A percentile compares a stretch with the other conserved stretches of the same genome.
These are phyloP conservation scores for Phaffomyces thermotolerans DNA, from an alignment of 805 yeast genomes.

Conservation along the genomic window DNA sequence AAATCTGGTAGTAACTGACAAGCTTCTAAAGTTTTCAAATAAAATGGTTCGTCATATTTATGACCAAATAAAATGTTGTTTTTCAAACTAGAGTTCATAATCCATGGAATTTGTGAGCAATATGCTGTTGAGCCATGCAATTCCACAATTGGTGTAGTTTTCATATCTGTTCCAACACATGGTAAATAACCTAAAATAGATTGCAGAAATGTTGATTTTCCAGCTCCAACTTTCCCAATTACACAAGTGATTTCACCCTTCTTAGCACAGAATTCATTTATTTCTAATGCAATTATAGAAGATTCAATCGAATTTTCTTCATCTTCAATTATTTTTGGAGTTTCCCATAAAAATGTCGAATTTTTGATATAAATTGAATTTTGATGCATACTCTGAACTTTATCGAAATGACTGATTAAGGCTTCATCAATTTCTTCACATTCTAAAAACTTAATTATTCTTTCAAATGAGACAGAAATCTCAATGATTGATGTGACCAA, in stretches of 20 bases:
- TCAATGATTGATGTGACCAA: conserved; percentile 52
- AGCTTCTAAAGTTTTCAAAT: conserved; percentile 72
- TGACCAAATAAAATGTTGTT: conserved; percentile 91
- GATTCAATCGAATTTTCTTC: conserved; percentile 31
- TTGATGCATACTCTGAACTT: conserved; percentile 12
- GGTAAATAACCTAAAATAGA: conserved; percentile 73
- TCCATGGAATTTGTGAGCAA: conserved; percentile 94
- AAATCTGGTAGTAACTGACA: conserved; percentile 84
- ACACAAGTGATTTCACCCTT: conserved; percentile 80
- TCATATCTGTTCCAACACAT: conserved; percentile 26
- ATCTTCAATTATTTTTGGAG: conserved; percentile 17
- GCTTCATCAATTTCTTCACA: conserved; percentile 39
- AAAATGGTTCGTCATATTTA: conserved; percentile 72
- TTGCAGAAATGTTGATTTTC: conserved; percentile 78
- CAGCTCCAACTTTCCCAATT: conserved; percentile 86
- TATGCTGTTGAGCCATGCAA: conserved; percentile 79
- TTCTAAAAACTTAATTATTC: conserved; percentile 43
- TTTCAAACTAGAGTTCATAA: conserved; percentile 86
- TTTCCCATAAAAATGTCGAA: conserved; percentile 49
- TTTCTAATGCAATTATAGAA: conserved; percentile 45
- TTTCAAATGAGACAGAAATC: conserved; percentile 47
- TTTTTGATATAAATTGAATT: conserved; percentile 37
- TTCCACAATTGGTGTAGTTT: conserved; percentile 35
- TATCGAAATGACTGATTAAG: conserved; percentile 23
- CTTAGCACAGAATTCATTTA: conserved; percentile 53